Percentiles rank a stretch among this genome's conserved stretches.
Evolutionary conservation across 202 grass and related monocot genomes (phyloP).

Genomic region (Zoysia matrella): DNA sequence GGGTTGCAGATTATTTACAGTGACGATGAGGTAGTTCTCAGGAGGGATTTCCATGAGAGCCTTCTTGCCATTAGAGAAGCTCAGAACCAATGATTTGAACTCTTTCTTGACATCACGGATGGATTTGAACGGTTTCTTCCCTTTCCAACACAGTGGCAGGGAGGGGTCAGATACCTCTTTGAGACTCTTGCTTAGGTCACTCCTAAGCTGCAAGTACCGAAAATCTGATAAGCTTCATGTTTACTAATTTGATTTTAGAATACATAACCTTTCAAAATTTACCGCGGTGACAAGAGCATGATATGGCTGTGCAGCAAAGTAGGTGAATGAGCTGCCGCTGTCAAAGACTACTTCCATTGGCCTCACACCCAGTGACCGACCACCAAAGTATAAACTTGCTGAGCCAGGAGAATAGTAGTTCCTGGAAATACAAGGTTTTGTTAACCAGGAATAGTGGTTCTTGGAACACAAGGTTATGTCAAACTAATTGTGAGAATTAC

Average conservation of each 20-base stretch:
- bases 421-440: slow-evolving; percentile 49
- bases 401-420: slow-evolving; percentile 95
- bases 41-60: slow-evolving; percentile 80
- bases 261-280: slow-evolving; percentile 27
- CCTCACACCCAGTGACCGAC: slow-evolving; percentile 53
- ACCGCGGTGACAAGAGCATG: slow-evolving; percentile 75
- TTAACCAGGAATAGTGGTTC: slow-evolving; percentile 16
- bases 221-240: slow-evolving; percentile 30
- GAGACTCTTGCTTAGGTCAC: slow-evolving; percentile 58
- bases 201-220: slow-evolving; percentile 66
- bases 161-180: slow-evolving; percentile 72
- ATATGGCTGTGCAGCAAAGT: slow-evolving; percentile 82
- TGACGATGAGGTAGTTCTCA: slow-evolving; percentile 94
- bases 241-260: slow-evolving; percentile 7
- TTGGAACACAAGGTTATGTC: neutral
- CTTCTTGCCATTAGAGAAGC: slow-evolving; percentile 71
- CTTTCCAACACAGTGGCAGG: slow-evolving; percentile 96
- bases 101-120: slow-evolving; percentile 82
- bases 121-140: slow-evolving; percentile 82
- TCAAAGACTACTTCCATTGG: slow-evolving; percentile 87
- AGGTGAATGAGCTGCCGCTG: slow-evolving; percentile 92
- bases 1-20: slow-evolving; percentile 58
- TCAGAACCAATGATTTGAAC: slow-evolving; percentile 75
- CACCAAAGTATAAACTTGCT: slow-evolving; percentile 72
- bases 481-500: neutral